Base-by-base conservation (phyloP, 805 yeast genomes). In the Henningerozyma blattae region DNA sequence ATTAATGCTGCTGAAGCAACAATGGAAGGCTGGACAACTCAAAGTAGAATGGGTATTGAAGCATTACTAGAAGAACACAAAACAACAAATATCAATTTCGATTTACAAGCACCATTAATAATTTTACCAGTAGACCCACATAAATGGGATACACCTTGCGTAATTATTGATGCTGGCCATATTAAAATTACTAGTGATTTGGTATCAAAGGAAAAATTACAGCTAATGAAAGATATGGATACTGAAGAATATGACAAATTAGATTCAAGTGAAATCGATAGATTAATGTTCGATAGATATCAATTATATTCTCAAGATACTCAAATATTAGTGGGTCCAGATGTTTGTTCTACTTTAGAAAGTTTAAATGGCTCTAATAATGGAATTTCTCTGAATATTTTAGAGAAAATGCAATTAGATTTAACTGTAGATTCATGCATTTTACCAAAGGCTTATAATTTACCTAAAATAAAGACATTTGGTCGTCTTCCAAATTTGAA, bases 1-100 rank as follows among this genome's bases (percentile, higher is more conserved):
- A 73, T 91, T 73, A 78, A 74, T 54, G 97, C 95, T 1, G 98
- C 99, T 0, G 95, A 87, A 41, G 83, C 87, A 0, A 87, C 95
- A 0, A 80, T 91, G 37, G 95, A 86, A 48, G 96, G 93, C 2
- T 64, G 91, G 41, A 77, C 96, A 0, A 66, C 77, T 18, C 95
- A 86, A 52, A 91, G 97, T 0, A 66, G 95, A 47, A 68, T 91
- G 41, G 97, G 97, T 0, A 66, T 91, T 15, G 94, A 89, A 58
- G 86, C 91, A 44, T 91, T 95, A 0, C 66, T 93, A 45, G 94
- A 86, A 41, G 95, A 89, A 47, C 99, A 91, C 58, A 87, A 86
- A 52, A 89, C 97, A 0, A 58, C 86, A 37, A 78, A 86, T 48
- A 71, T 86, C 18, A 75, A 82, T 47, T 68, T 91, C 40, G 97